Evolutionary conservation across 768 basidiomycete species (phyloP).

Genomic region (Zangia roseola): DNA sequence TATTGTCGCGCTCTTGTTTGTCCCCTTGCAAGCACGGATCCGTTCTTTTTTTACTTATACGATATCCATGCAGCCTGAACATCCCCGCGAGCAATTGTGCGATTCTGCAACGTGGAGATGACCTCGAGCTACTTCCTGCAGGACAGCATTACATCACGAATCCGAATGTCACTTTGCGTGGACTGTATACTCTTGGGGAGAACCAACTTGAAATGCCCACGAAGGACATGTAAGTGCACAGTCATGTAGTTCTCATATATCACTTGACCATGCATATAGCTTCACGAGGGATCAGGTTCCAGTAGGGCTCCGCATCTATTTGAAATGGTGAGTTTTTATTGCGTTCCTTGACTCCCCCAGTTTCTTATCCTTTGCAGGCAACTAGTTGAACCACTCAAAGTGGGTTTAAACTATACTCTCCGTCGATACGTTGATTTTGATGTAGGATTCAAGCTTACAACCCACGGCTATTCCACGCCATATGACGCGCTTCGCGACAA

Average conservation of each 20-base stretch:
- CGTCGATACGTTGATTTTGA: slow-evolving; percentile 40
- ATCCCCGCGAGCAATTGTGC: slow-evolving; percentile 88
- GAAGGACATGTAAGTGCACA: slow-evolving; percentile 68
- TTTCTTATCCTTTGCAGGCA: slow-evolving; percentile 35
- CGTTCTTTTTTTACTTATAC: not conserved
- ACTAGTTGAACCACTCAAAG: slow-evolving; percentile 50
- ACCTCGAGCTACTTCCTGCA: slow-evolving; percentile 73
- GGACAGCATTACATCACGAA: slow-evolving; percentile 86
- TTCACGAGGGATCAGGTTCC: slow-evolving; percentile 88
- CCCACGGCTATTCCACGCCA: slow-evolving; percentile 82
- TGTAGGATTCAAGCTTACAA: slow-evolving; percentile 55
- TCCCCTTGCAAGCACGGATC: slow-evolving; percentile 1
- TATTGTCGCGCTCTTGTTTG: slow-evolving; percentile 77
- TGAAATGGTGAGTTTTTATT: slow-evolving; percentile 59
- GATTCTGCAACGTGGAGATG: slow-evolving; percentile 78
- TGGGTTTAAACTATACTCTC: slow-evolving; percentile 8
- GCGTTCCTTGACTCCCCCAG: not conserved
- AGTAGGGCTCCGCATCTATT: slow-evolving; percentile 77
- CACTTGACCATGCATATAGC: slow-evolving; percentile 32
- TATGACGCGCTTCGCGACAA: slow-evolving; percentile 79
- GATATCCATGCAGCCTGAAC: slow-evolving; percentile 53
- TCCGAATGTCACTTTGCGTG: slow-evolving; percentile 78
- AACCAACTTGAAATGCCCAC: slow-evolving; percentile 87
- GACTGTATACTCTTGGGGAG: slow-evolving; percentile 77
- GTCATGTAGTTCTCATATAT: not conserved